phyloP scores from a whole-genome alignment of 768 basidiomycete species.

The Antrodiella citrinella region DNA sequence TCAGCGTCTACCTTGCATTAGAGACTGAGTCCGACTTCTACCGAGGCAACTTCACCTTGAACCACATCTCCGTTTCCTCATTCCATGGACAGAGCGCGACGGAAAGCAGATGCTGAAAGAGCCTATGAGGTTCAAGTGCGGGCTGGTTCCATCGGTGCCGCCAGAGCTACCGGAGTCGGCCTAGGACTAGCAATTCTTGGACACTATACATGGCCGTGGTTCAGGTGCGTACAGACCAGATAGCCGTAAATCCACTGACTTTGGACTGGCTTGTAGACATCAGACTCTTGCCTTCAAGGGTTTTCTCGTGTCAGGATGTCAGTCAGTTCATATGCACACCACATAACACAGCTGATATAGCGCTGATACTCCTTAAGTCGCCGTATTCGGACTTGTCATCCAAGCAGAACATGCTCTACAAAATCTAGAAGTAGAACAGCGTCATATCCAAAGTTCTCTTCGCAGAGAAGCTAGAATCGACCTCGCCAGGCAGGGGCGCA shows the following conservation, averaged over 20 bases:
- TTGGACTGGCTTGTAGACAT: constrained; percentile 47
- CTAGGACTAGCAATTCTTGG: constrained; percentile 52
- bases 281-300: constrained; percentile 79
- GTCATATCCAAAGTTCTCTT: constrained; percentile 59
- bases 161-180: constrained; percentile 44
- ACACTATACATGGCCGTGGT: constrained; percentile 66
- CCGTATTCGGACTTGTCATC: constrained; percentile 61
- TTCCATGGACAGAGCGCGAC: constrained; percentile 15
- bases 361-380: constrained; percentile 29
- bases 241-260: neutral
- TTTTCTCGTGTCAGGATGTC: constrained; percentile 54
- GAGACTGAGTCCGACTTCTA: no score
- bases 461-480: constrained; percentile 70
- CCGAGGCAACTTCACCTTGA: no score
- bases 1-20: no score
- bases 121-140: constrained; percentile 18
- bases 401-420: constrained; percentile 72
- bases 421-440: constrained; percentile 57
- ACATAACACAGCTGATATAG: neutral
- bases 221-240: constrained; percentile 47
- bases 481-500: constrained; percentile 62
- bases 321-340: constrained; percentile 39
- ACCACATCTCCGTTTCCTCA: no score
- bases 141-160: constrained; percentile 38
- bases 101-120: constrained; percentile 17